Conservation (phyloP, 345 rosid genomes). For the Brassica cretica region DNA sequence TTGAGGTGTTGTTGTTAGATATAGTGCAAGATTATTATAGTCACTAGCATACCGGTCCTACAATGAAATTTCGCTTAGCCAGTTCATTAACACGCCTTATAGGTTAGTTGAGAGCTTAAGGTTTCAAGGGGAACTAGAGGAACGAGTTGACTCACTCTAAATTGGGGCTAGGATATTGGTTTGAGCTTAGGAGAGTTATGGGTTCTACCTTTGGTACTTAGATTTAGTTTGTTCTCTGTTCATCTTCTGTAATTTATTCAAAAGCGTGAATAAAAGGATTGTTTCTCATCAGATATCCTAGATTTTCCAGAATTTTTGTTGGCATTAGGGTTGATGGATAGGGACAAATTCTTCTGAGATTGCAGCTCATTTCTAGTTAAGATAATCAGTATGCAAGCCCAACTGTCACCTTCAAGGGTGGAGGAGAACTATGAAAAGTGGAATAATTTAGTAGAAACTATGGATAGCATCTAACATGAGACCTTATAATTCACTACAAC, state of each 20-base stretch:
- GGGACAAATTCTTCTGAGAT: background rate
- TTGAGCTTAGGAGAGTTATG: background rate
- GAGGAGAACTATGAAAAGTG: constrained; percentile 4
- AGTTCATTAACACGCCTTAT: background rate
- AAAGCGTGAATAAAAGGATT: background rate
- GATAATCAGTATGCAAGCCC: background rate
- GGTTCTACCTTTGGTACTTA: background rate
- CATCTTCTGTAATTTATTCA: background rate
- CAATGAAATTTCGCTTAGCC: background rate
- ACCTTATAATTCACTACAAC: constrained; percentile 7
- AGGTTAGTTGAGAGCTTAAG: constrained; percentile 1
- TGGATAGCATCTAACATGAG: background rate
- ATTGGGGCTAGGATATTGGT: constrained; percentile 9
- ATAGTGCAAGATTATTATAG: background rate
- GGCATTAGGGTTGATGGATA: background rate
- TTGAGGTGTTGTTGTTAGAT: constrained; percentile 1
- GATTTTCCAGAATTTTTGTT: background rate
- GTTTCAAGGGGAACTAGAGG: background rate
- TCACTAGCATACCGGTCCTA: background rate
- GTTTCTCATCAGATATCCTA: background rate
- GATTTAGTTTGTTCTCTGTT: constrained; percentile 9
- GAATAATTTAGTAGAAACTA: constrained; percentile 7
- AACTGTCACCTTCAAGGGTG: constrained; percentile 1
- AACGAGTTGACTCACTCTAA: background rate
- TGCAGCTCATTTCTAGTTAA: background rate